These are phyloP conservation scores for Williopsis jadinii DNA, from an alignment of 1,139 yeast species.

Conservation along the genomic window DNA sequence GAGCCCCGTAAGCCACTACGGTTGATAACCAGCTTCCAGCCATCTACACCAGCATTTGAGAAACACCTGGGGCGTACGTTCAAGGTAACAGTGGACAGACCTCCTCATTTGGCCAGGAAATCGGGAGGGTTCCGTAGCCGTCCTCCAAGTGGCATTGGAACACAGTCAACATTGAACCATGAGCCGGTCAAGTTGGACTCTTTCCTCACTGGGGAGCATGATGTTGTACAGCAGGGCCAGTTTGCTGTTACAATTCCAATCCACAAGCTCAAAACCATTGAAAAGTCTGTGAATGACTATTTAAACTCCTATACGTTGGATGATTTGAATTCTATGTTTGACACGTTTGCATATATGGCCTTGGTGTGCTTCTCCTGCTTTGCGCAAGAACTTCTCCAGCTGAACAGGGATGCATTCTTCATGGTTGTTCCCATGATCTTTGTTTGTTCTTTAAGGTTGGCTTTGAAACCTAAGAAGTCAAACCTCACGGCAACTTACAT, in stretches of 20 bases:
- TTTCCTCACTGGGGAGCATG: neutral
- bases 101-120: neutral
- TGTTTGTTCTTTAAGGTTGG: constrained; percentile 4
- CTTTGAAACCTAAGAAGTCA: neutral
- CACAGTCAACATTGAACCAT: neutral
- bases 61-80: constrained; percentile 5
- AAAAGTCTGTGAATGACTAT: constrained; percentile 1
- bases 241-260: constrained; percentile 7
- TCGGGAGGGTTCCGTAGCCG: constrained; percentile 3
- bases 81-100: too few relatives aligned
- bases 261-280: constrained; percentile 3
- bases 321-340: constrained; percentile 5
- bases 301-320: constrained; percentile 5
- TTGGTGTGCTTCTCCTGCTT: constrained; percentile 8
- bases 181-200: neutral
- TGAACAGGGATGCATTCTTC: constrained; percentile 8
- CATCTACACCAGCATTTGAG: constrained; percentile 12
- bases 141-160: neutral
- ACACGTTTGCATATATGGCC: constrained; percentile 1
- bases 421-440: constrained; percentile 7
- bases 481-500: constrained; percentile 1
- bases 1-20: constrained; percentile 4
- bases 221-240: neutral
- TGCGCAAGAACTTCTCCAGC: constrained; percentile 5
- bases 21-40: constrained; percentile 9